Percentiles rank a stretch among this genome's conserved stretches.
These are phyloP conservation scores for Pythium chondricola DNA, from an alignment of 352 stramenopile genomes.

Conservation along the genomic window DNA sequence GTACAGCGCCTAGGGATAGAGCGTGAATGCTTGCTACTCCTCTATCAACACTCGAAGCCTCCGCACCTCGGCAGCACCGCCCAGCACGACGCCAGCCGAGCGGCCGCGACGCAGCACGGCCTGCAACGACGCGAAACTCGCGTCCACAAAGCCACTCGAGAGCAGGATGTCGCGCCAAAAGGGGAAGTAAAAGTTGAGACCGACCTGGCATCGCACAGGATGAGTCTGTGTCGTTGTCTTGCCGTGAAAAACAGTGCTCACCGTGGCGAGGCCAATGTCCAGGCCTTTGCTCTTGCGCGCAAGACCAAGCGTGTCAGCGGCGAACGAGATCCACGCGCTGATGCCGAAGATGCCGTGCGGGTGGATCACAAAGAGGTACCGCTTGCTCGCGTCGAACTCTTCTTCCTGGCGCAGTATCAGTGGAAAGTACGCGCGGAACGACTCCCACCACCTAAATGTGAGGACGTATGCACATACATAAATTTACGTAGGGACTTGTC, in stretches of 20 bases:
- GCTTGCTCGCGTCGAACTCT: constrained; percentile 26
- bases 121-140: constrained; percentile 34
- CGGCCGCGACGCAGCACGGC: constrained; percentile 23
- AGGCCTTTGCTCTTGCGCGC: constrained; percentile 32
- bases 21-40: too few relatives aligned
- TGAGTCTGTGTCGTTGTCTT: not conserved
- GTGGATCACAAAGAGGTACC: constrained; percentile 41
- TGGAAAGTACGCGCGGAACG: constrained; percentile 34
- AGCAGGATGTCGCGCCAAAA: constrained; percentile 50
- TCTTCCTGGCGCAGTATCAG: constrained; percentile 33
- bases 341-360: constrained; percentile 49
- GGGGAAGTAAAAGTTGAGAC: constrained; percentile 41
- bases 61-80: constrained; percentile 38
- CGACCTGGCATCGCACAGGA: constrained; percentile 18
- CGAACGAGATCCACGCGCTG: constrained; percentile 41
- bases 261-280: constrained; percentile 38
- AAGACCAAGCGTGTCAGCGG: constrained; percentile 26
- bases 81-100: constrained; percentile 31
- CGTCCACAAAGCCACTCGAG: constrained; percentile 42
- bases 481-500: too few relatives aligned
- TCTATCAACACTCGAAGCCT: too few relatives aligned
- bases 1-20: constrained; percentile 27
- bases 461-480: too few relatives aligned
- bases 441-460: constrained; percentile 30
- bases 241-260: constrained; percentile 2